Base-by-base conservation (phyloP, 2,329 filamentous ascomycete species). In the Neodidymelliopsis sp. region DNA sequence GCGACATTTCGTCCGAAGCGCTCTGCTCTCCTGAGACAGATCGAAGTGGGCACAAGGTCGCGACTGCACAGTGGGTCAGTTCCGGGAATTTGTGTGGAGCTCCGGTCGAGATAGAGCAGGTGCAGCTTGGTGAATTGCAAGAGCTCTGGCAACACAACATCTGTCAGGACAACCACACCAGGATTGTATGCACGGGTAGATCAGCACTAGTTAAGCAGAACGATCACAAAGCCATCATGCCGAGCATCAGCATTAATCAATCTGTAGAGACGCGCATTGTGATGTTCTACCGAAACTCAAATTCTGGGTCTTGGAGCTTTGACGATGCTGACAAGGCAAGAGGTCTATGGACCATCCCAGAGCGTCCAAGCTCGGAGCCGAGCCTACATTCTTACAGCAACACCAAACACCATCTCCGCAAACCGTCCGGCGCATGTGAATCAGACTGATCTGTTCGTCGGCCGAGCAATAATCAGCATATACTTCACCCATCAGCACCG, bases 1-100 rank as follows among this genome's bases (percentile, higher is more conserved):
- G 53, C 54, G 25, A 54, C 43, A 51, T 49, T 60, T 63, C 36
- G 60, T 63, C 59, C 59, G 58, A 43, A 42, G 18, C n/a, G 25
- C 25, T 25, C 8, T 35, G 34, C 34, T 35, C 35, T 19, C 30
- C 47, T 45, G 30, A 45, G 13, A 29, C 10, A 27, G 9, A 11
- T 6, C 7, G 8, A 20, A 22, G 47, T 16, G 47, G 40, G 19
- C 40, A 18, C 25, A 16, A 18, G 27, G 36, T 18, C 40, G 35
- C 35, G 30, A 37, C n/a, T 12, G 22, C 20, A n/a, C 30, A 31
- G 47, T 45, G 35, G 47, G 41, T 40, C 41, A 28, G 38, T 30
- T 19, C 30, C 29, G 35, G 35, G 30, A 45, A 30, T 35, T 24
- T 41, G 41, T 22, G 40, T 41, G 40, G 47, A 45, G 47, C 47